Percentiles rank a stretch among this genome's conserved stretches.
Evolutionary conservation across 2,329 filamentous ascomycete species (phyloP).

Genomic region (Calonectria henricotiae): DNA sequence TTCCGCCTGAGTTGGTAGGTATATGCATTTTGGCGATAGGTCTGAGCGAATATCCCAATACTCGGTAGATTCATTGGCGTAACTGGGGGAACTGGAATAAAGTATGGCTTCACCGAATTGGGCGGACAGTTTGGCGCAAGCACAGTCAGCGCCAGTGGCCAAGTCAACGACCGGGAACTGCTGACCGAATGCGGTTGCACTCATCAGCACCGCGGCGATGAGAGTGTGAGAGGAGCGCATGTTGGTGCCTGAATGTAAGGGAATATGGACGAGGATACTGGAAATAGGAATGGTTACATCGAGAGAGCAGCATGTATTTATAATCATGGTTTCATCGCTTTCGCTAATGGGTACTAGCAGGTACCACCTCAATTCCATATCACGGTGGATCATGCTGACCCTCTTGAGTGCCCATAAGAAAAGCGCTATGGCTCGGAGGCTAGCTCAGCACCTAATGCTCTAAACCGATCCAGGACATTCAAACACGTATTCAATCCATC

Average conservation of each 20-base stretch:
- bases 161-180: slow-evolving; percentile 1
- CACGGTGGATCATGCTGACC: too few species aligned
- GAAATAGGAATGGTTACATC: neutral
- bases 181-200: neutral
- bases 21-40: slow-evolving; percentile 15
- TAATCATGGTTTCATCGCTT: neutral
- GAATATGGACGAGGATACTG: neutral
- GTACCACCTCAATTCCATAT: neutral
- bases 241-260: neutral
- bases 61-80: neutral
- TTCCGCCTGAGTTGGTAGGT: slow-evolving; percentile 15
- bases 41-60: slow-evolving; percentile 25
- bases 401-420: too few species aligned
- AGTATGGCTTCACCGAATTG: slow-evolving; percentile 2
- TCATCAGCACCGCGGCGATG: neutral
- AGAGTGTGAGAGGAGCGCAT: too few species aligned
- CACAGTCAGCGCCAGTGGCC: slow-evolving; percentile 7
- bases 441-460: too few species aligned
- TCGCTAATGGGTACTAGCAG: neutral
- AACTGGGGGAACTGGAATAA: slow-evolving; percentile 18
- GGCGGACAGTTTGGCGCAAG: neutral
- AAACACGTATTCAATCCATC: too few species aligned
- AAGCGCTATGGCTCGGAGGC: too few species aligned
- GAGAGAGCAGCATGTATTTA: neutral
- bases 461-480: too few species aligned